Evolutionary conservation across 2,329 filamentous ascomycete genomes (phyloP), one percentile per base, ranked within the genome.

Genomic region (Sporothrix luriei): DNA sequence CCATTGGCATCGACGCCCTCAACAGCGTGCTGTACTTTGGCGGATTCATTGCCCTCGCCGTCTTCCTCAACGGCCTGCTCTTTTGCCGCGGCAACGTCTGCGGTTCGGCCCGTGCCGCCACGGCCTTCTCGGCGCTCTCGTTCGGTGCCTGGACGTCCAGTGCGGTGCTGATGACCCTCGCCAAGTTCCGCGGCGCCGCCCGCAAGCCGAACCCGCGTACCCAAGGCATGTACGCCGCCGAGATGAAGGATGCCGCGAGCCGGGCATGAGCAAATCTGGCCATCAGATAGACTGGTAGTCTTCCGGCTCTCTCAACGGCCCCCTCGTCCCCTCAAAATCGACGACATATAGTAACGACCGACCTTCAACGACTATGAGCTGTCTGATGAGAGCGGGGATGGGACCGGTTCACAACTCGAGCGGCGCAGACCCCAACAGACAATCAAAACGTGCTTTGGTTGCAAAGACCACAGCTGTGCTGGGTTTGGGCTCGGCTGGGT

Each of bases 41-140:
- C 24, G 86, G 86, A 69, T 88, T 88, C 78, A 81, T 87, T 74
- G 85, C 85, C 11, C 81, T 88, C 24, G 80, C 84, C 55, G 82
- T 85, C 72, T 88, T 87, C 78, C 82, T 89, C 73, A 79, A 81
- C 75, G 79, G 79, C 67, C 79, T 89, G 65, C 78, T 84, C 69
- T 86, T 87, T 79, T 89, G 87, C 78, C 80, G 81, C 38, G 87
- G 87, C 54, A 80, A 79, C 49, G 84, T 88, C 33, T 90, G 87
- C 79, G 80, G 80, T 29, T 82, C 84, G 14, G 85, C 85, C 52
- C 83, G 84, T 24, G 84, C 85, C 55, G 82, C 84, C 71, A 82
- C 84, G n/a, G 84, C 83, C 54, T 82, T 88, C 65, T 82, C 84
- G 21, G 83, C 85, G 14, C 79, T 84, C 68, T 80, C 82, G 71